phyloP scores from a whole-genome alignment of 2,329 filamentous ascomycete species.

The Dendrostoma leiphaemia region DNA sequence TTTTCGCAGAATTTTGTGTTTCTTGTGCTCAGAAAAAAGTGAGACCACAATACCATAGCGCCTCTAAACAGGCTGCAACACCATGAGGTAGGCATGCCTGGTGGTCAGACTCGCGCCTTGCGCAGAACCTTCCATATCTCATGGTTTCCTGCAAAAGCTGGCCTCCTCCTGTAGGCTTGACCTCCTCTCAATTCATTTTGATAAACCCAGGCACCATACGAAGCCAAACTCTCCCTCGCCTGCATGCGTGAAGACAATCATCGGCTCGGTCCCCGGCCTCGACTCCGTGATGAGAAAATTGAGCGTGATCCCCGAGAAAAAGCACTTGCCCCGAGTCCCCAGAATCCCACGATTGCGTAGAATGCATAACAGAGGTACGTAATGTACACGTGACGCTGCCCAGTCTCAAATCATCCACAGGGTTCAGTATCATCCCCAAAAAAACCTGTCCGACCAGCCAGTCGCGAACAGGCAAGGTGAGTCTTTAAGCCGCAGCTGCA shows the following conservation, averaged over 20 bases:
- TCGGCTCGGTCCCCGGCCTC: constrained; percentile 2
- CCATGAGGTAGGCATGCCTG: too few relatives aligned
- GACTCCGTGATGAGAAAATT: neutral
- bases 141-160: neutral
- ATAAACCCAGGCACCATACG: neutral
- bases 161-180: neutral
- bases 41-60: neutral
- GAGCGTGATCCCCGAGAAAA: constrained; percentile 7
- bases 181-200: neutral
- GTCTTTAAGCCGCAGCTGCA: constrained; percentile 30
- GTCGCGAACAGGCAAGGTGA: neutral
- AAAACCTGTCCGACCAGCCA: neutral
- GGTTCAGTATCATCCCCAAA: neutral
- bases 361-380: constrained; percentile 9
- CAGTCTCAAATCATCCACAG: neutral
- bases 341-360: neutral
- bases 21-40: neutral
- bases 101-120: neutral
- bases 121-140: neutral
- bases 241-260: neutral
- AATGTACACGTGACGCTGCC: constrained; percentile 16
- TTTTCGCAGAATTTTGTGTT: neutral
- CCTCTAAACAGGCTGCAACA: constrained; percentile 1
- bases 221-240: neutral
- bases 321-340: constrained; percentile 5